Conservation (phyloP, 2,329 filamentous ascomycete species). For the Aschersonia sp. region DNA sequence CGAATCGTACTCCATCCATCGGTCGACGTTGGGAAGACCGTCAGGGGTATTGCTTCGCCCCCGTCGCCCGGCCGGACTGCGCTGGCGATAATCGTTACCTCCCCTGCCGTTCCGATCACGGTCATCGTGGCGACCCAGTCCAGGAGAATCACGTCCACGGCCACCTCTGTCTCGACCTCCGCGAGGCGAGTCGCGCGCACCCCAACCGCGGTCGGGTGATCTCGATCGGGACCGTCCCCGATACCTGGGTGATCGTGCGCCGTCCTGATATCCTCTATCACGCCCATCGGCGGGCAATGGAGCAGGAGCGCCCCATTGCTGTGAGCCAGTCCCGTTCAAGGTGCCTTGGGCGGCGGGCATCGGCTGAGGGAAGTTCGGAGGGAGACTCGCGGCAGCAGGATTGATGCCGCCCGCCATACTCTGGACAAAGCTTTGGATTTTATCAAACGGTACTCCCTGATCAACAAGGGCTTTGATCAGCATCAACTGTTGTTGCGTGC, state of each 20-base stretch:
- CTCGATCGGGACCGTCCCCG: conserved; percentile 57
- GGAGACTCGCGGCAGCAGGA: conserved; percentile 17
- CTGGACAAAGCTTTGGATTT: conserved; percentile 49
- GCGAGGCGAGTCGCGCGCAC: conserved; percentile 49
- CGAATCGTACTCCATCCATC: conserved; percentile 70
- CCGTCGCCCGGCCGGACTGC: conserved; percentile 61
- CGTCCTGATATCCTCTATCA: conserved; percentile 42
- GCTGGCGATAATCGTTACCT: conserved; percentile 66
- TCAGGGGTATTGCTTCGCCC: conserved; percentile 47
- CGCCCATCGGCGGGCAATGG: conserved; percentile 29
- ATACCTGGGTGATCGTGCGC: conserved; percentile 46
- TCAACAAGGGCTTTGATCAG: conserved; percentile 62
- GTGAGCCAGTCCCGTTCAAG: conserved; percentile 20
- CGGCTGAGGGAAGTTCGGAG: conserved; percentile 22
- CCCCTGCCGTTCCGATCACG: conserved; percentile 36
- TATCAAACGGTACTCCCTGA: conserved; percentile 63
- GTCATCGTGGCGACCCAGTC: conserved; percentile 26
- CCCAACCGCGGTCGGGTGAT: conserved; percentile 64
- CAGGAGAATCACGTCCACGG: conserved; percentile 55
- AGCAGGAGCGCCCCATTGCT: conserved; percentile 15
- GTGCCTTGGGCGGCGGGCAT: conserved; percentile 26
- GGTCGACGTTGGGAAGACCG: conserved; percentile 26
- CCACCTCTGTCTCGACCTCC: conserved; percentile 52
- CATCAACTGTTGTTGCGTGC: conserved; percentile 55
- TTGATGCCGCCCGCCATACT: conserved; percentile 29